These are phyloP conservation scores for Dianthus caryophyllus DNA, from an alignment of 148 eudicot genomes.

Conservation along the genomic window DNA sequence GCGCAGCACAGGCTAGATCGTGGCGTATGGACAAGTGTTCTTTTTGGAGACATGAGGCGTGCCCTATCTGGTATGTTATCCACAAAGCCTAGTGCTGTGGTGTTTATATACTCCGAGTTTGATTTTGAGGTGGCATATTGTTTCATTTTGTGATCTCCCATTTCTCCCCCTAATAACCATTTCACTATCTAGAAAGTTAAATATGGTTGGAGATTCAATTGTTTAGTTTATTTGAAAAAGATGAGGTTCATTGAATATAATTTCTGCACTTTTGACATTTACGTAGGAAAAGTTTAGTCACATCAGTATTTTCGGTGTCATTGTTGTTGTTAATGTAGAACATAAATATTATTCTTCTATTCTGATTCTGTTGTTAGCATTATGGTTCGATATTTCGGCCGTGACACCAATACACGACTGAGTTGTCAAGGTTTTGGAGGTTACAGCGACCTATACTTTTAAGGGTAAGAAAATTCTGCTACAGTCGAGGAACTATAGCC, in stretches of 20 bases:
- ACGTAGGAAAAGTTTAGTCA: neutral
- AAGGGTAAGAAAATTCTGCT: too few species aligned
- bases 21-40: conserved; percentile 91
- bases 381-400: neutral
- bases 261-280: neutral
- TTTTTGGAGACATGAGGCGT: conserved; percentile 87
- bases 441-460: too few species aligned
- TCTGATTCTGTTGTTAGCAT: neutral
- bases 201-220: neutral
- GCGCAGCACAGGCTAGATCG: conserved; percentile 83
- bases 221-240: neutral
- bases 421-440: too few species aligned
- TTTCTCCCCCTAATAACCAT: neutral
- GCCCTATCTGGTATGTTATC: conserved; percentile 67
- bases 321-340: too few species aligned
- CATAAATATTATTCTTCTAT: too few species aligned
- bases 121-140: neutral
- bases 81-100: neutral
- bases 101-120: neutral
- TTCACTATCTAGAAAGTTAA: neutral
- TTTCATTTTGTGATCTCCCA: neutral
- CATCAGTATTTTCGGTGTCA: too few species aligned
- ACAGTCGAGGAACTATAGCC: too few species aligned
- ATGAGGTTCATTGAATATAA: neutral
- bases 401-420: neutral